Evolutionary conservation across 2,329 filamentous ascomycete genomes (phyloP).

Genomic region (Penicillium sp.): DNA sequence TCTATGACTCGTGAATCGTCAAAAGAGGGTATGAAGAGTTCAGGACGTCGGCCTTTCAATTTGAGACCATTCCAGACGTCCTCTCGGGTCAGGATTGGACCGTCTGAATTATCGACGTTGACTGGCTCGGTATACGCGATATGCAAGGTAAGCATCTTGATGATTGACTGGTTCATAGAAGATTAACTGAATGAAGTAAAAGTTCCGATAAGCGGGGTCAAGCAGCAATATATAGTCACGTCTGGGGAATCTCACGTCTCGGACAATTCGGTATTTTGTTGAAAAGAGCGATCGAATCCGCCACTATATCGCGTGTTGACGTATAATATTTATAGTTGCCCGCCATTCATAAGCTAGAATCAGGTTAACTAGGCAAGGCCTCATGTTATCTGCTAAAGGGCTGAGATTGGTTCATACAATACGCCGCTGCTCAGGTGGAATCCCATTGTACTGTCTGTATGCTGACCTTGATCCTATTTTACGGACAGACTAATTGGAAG

Average conservation of each 20-base stretch:
- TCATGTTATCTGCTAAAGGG: neutral
- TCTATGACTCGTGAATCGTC: constrained; percentile 3
- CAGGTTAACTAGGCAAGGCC: neutral
- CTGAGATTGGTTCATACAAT: neutral
- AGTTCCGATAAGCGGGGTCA: neutral
- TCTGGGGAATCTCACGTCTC: neutral
- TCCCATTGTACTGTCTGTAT: neutral
- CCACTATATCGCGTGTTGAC: neutral
- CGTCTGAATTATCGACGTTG: neutral
- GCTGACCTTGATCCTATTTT: neutral
- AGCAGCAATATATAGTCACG: neutral
- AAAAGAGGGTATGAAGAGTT: neutral
- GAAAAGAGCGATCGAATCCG: neutral
- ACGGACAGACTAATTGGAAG: neutral
- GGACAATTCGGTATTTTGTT: neutral
- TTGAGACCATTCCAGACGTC: neutral
- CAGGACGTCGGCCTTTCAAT: neutral
- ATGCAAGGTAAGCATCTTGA: neutral
- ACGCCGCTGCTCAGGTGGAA: neutral
- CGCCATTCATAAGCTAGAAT: neutral
- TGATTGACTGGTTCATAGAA: neutral
- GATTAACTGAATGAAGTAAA: neutral
- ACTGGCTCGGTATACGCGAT: constrained; percentile 3
- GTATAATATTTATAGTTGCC: neutral
- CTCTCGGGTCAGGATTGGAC: neutral